These are phyloP conservation scores for Solanum hybrid DNA, from an alignment of 305 asterid species.

Conservation along the genomic window DNA sequence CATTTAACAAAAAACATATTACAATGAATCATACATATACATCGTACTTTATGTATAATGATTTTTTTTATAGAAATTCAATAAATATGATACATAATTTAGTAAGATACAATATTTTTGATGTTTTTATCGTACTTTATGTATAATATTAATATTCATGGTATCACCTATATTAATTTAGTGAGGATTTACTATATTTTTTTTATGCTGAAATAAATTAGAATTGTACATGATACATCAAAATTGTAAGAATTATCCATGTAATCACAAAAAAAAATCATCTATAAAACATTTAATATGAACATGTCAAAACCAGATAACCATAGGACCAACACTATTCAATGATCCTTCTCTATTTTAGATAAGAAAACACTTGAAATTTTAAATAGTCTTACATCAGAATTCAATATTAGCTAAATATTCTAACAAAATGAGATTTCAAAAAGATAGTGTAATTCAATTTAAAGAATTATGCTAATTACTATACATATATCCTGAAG, in stretches of 20 bases:
- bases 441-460: neutral
- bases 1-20: neutral
- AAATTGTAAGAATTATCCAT: neutral
- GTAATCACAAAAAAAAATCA: neutral
- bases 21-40: neutral
- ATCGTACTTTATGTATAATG: neutral
- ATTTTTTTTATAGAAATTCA: no score
- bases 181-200: neutral
- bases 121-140: no score
- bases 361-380: neutral
- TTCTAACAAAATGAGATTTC: neutral
- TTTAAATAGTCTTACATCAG: neutral
- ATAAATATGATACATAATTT: no score
- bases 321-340: neutral
- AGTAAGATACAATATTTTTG: neutral
- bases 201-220: neutral
- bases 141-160: neutral
- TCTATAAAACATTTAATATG: neutral
- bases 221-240: neutral
- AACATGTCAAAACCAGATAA: neutral
- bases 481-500: neutral
- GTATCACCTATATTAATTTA: no score
- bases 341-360: neutral
- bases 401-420: neutral
- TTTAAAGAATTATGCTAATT: no score